Evolutionary conservation across 805 yeast species (phyloP).

Genomic region (Starmerella riodocensis): DNA sequence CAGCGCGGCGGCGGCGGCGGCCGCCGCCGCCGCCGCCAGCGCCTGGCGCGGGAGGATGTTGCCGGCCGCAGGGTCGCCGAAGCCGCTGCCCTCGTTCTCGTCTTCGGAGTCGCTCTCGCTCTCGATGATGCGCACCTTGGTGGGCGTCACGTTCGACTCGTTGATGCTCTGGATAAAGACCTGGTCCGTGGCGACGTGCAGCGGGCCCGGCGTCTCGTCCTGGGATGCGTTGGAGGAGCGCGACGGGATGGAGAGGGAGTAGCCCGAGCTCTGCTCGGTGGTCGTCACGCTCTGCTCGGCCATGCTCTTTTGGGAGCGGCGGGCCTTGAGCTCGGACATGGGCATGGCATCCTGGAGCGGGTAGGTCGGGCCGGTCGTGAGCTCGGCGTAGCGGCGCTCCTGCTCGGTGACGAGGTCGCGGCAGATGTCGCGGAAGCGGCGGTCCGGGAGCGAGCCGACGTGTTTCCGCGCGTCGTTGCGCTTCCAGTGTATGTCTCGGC

Average conservation of each 20-base stretch:
- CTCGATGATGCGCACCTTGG: constrained; percentile 76
- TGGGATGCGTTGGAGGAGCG: neutral
- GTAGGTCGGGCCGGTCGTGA: constrained; percentile 15
- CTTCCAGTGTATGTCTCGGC: constrained; percentile 70
- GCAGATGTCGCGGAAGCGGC: constrained; percentile 78
- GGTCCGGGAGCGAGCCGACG: constrained; percentile 66
- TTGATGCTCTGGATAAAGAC: constrained; percentile 16
- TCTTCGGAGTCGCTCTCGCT: constrained; percentile 34
- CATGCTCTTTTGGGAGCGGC: neutral
- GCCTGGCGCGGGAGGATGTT: neutral
- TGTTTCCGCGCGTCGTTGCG: constrained; percentile 92
- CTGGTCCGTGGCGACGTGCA: neutral
- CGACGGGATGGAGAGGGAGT: neutral
- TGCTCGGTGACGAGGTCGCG: constrained; percentile 81
- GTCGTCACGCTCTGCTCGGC: neutral
- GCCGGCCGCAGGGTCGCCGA: neutral
- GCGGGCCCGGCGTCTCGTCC: neutral
- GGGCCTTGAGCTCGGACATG: constrained; percentile 1
- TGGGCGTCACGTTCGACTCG: constrained; percentile 63
- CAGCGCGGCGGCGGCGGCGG: no score
- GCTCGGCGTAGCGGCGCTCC: constrained; percentile 55
- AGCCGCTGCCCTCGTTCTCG: constrained; percentile 3
- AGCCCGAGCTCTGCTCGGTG: neutral
- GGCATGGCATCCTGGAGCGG: constrained; percentile 13
- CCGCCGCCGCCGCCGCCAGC: no score